These are phyloP conservation scores for Candida jianshihensis DNA, from an alignment of 805 yeast genomes.

Conservation along the genomic window DNA sequence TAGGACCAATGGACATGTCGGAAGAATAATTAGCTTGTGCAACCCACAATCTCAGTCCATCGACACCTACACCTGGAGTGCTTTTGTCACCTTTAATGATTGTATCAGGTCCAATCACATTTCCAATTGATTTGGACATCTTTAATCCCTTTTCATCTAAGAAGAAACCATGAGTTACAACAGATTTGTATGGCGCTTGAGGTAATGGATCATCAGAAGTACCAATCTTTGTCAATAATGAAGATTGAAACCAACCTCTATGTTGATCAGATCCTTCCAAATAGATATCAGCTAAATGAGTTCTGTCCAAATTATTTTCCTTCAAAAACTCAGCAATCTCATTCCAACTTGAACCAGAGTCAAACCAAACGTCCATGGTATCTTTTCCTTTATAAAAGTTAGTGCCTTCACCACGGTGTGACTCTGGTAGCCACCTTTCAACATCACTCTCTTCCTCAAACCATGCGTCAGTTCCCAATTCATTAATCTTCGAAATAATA, in stretches of 20 bases:
- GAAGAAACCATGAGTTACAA: slow-evolving; percentile 91
- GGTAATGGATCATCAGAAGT: slow-evolving; percentile 18
- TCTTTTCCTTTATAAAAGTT: slow-evolving; percentile 64
- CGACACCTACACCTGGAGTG: slow-evolving; percentile 71
- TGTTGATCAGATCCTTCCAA: slow-evolving; percentile 98
- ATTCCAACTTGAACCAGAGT: slow-evolving; percentile 91
- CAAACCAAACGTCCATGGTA: slow-evolving; percentile 99
- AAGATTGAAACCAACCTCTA: slow-evolving; percentile 98
- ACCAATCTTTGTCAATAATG: slow-evolving; percentile 72
- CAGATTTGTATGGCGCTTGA: slow-evolving; percentile 59
- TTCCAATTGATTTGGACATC: slow-evolving; percentile 93
- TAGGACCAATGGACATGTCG: slow-evolving; percentile 72
- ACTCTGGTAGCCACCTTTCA: slow-evolving; percentile 67
- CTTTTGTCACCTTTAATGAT: slow-evolving; percentile 54
- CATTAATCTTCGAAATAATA: slow-evolving; percentile 48
- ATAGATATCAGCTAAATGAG: slow-evolving; percentile 68
- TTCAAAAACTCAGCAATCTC: slow-evolving; percentile 36
- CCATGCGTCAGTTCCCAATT: slow-evolving; percentile 75
- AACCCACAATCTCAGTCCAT: slow-evolving; percentile 85
- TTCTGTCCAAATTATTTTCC: slow-evolving; percentile 30
- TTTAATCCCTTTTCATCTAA: slow-evolving; percentile 80
- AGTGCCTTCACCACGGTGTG: slow-evolving; percentile 32
- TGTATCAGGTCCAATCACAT: slow-evolving; percentile 62
- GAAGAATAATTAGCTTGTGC: slow-evolving; percentile 82
- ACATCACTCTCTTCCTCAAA: slow-evolving; percentile 49